Base-by-base conservation (phyloP, 371 early-diverging fungal genomes). In the Lichtheimia hyalospora region DNA sequence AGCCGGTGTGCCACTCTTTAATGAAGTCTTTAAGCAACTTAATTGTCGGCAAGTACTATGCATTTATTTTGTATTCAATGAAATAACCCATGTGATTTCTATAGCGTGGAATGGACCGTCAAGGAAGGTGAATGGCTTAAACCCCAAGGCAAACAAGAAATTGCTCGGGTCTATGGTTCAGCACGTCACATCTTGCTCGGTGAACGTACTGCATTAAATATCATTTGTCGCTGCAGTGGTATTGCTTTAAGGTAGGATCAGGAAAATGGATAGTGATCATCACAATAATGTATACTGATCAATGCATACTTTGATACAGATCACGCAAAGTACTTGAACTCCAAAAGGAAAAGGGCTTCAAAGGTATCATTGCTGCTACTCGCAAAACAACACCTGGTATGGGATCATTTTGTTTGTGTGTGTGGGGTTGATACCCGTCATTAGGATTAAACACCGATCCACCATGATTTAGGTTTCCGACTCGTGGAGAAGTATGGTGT, bases 381-480 rank as follows among this genome's bases (percentile, higher is more conserved):
- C 88, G 99, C 61, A 98, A 98, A 74, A 97, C 97, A n/a, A 98
- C 99, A 3, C 98, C 98, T 24, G 96, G 93, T 89, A 82, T 55
- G 39, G n/a, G 10, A 20, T 52, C 1, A 16, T 34, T 16, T 18
- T 25, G 25, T 23, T n/a, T n/a, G n/a, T n/a, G n/a, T 44, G 39
- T 34, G 43, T 21, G 13, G 23, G 34, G 34, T 34, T 10, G 10
- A 34, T 34, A 34, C 34, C 34, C 10, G 34, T 8, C 10, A 34
- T 34, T 10, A 6, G 10, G 34, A 34, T 34, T 34, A 34, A 34
- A 8, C 34, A 34, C 34, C 34, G 34, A 34, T 34, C 34, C 34
- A 34, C 34, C 34, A 34, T 8, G 12, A 90, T 96, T 2, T 97
- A 89, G 92, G 96, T 1, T 98, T 98, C 86, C 88, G 97, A 50